A percentile compares a stretch with the other conserved stretches of the same genome.
Evolutionary conservation across 2,329 filamentous ascomycete species (phyloP).

Genomic region (Fusarium chaquense): DNA sequence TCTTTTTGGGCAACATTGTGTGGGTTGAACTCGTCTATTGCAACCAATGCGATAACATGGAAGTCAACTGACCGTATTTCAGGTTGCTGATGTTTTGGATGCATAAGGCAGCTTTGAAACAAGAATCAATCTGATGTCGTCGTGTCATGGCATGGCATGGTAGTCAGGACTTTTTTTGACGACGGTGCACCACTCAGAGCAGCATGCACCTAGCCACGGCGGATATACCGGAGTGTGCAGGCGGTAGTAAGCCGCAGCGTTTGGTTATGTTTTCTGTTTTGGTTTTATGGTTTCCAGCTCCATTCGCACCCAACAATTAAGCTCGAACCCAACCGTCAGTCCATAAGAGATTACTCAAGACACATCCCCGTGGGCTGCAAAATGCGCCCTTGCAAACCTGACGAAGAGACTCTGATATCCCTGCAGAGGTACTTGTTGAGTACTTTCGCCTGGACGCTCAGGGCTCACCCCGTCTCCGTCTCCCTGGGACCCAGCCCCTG

Average conservation of each 20-base stretch:
- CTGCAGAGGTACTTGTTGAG: slow-evolving; percentile 43
- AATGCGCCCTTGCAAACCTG: slow-evolving; percentile 38
- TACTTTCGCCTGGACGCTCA: slow-evolving; percentile 33
- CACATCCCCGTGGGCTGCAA: slow-evolving; percentile 42
- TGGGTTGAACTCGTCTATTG: slow-evolving; percentile 22
- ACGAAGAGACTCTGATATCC: slow-evolving; percentile 25
- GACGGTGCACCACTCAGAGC: slow-evolving; percentile 14
- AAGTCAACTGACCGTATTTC: slow-evolving; percentile 37
- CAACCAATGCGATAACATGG: slow-evolving; percentile 36
- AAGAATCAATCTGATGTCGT: slow-evolving; percentile 20
- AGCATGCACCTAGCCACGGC: slow-evolving; percentile 43
- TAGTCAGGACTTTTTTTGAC: slow-evolving; percentile 24
- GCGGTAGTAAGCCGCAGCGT: slow-evolving; percentile 6
- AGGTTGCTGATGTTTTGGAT: slow-evolving; percentile 29
- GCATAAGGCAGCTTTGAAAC: slow-evolving; percentile 32
- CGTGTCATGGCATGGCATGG: slow-evolving; percentile 11
- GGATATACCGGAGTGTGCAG: slow-evolving; percentile 46
- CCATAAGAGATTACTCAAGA: slow-evolving; percentile 45
- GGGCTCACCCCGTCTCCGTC: slow-evolving; percentile 34
- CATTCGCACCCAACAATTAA: slow-evolving; percentile 48
- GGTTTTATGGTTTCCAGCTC: slow-evolving; percentile 13
- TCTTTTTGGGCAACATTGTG: slow-evolving; percentile 29
- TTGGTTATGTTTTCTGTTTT: slow-evolving; percentile 6
- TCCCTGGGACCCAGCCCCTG: slow-evolving; percentile 37
- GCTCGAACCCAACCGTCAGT: slow-evolving; percentile 48